Evolutionary conservation across 139 green algal genomes (phyloP).

Genomic region (Raphidocelis subcapitata): DNA sequence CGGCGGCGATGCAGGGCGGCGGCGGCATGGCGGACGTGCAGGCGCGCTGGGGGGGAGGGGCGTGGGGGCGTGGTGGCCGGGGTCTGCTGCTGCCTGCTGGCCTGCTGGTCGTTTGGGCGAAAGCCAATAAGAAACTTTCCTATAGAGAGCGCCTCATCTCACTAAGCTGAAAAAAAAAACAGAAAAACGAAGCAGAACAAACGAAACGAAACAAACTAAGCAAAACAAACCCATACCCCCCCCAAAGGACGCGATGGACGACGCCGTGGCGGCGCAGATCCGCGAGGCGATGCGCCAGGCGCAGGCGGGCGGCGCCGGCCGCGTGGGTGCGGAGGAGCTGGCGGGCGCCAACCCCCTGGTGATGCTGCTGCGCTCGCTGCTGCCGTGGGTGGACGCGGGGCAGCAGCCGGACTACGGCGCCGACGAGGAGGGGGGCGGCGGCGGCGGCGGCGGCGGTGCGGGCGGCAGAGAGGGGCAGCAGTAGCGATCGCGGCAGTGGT

Average conservation of each 20-base stretch:
- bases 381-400: slow-evolving; percentile 79
- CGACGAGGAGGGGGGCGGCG: slow-evolving; percentile 18
- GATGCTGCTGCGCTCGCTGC: slow-evolving; percentile 70
- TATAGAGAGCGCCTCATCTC: no score
- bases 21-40: no score
- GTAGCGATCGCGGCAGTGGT: no score
- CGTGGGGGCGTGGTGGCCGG: no score
- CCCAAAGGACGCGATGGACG: background rate
- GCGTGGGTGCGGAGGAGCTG: slow-evolving; percentile 54
- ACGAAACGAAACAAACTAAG: no score
- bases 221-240: background rate
- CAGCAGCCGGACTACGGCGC: slow-evolving; percentile 57
- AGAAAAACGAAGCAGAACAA: no score
- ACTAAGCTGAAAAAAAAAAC: no score
- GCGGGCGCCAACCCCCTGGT: slow-evolving; percentile 56
- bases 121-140: no score
- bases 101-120: no score
- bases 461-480: background rate
- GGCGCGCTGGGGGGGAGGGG: no score
- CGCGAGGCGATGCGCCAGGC: slow-evolving; percentile 2
- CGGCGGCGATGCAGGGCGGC: no score
- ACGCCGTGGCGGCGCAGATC: background rate
- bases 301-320: background rate
- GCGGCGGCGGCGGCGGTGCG: background rate
- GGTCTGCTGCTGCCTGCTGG: no score